Evolutionary conservation across 176 grass and related monocot genomes (phyloP).

Genomic region (Bothriochloa decipiens): DNA sequence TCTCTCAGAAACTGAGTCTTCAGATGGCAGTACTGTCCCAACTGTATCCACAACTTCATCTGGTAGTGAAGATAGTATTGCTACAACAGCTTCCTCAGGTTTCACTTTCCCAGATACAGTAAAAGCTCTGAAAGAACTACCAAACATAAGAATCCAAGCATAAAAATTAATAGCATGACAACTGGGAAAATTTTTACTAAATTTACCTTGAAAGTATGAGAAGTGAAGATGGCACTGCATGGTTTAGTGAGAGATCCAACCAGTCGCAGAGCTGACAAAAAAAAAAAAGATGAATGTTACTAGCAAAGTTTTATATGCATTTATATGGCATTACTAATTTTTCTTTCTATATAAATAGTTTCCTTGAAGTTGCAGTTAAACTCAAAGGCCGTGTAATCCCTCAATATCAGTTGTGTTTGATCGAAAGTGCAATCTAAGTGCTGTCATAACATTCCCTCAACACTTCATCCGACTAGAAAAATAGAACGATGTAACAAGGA

Average conservation of each 20-base stretch:
- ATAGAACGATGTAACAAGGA: background rate
- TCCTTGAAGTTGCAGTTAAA: constrained; percentile 18
- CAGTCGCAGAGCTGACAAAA: constrained; percentile 90
- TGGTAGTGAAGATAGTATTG: constrained; percentile 94
- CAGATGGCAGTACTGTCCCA: constrained; percentile 89
- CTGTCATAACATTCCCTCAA: constrained; percentile 28
- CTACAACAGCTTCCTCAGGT: constrained; percentile 98
- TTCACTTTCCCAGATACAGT: constrained; percentile 96
- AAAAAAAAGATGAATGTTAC: constrained; percentile 28
- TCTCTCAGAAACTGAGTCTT: constrained; percentile 98
- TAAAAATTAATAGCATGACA: constrained; percentile 19
- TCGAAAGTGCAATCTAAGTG: constrained; percentile 29
- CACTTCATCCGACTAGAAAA: constrained; percentile 18
- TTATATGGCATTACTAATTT: constrained; percentile 29
- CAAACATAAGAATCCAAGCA: constrained; percentile 25
- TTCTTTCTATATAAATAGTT: background rate
- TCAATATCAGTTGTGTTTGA: constrained; percentile 19
- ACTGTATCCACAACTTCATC: constrained; percentile 99
- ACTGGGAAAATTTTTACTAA: constrained; percentile 14
- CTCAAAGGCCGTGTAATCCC: background rate
- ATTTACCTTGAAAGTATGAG: constrained; percentile 96
- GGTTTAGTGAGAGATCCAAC: constrained; percentile 97
- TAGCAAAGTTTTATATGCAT: constrained; percentile 28
- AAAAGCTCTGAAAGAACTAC: constrained; percentile 77
- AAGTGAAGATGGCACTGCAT: constrained; percentile 93